Evolutionary conservation across 2,329 filamentous ascomycete species (phyloP).

Genomic region (Stemphylium beticola): DNA sequence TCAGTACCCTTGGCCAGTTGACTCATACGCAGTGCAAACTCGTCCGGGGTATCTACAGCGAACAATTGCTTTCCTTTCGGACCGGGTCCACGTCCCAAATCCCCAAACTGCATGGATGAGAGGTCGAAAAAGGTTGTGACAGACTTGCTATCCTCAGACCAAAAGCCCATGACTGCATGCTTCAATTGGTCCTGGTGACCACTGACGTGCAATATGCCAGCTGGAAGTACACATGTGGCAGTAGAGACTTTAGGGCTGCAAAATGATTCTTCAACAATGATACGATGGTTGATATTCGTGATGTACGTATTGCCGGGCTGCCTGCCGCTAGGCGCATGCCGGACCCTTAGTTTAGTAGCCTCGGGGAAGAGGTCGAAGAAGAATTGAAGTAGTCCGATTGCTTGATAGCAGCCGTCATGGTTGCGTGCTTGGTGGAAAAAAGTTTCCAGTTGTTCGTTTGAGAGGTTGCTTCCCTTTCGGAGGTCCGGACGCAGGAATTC

Average conservation of each 20-base stretch:
- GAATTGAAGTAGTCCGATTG: background rate
- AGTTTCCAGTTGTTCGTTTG: slow-evolving; percentile 4
- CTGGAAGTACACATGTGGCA: background rate
- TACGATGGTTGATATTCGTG: background rate
- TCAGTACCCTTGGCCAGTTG: background rate
- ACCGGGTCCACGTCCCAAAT: slow-evolving; percentile 1
- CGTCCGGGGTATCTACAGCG: slow-evolving; percentile 1
- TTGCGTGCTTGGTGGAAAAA: slow-evolving; percentile 3
- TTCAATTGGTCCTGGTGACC: background rate
- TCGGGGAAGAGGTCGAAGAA: slow-evolving; percentile 1
- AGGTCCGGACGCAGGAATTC: background rate
- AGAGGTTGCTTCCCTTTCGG: background rate
- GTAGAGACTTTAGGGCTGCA: background rate
- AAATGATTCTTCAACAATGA: slow-evolving; percentile 1
- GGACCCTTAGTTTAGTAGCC: background rate
- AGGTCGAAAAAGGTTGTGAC: slow-evolving; percentile 4
- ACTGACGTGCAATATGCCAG: background rate
- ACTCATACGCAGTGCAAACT: slow-evolving; percentile 1
- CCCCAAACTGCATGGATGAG: slow-evolving; percentile 7
- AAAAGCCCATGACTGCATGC: slow-evolving; percentile 4
- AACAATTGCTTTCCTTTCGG: slow-evolving; percentile 5
- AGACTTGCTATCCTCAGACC: background rate
- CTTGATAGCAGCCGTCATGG: background rate
- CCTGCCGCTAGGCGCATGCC: background rate
- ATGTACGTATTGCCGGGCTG: background rate